Evolutionary conservation across 352 stramenopile species (phyloP).

Genomic region (Pythium biforme): DNA sequence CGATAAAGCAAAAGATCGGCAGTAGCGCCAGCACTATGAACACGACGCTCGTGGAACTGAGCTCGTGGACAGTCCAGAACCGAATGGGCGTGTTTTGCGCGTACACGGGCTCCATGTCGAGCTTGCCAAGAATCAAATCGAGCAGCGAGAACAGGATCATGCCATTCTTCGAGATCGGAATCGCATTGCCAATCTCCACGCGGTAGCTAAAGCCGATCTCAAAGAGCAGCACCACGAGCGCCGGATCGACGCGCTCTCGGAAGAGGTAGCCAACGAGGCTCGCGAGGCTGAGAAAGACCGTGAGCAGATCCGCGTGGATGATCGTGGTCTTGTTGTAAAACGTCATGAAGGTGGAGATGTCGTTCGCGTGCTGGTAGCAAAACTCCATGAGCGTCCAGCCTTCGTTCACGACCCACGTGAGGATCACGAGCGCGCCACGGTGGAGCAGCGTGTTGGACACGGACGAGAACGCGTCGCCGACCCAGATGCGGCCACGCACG

Average conservation of each 20-base stretch:
- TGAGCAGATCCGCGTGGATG: slow-evolving; percentile 32
- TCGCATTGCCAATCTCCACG: background rate
- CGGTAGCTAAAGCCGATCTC: slow-evolving; percentile 23
- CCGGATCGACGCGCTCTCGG: slow-evolving; percentile 18
- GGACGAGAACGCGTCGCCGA: slow-evolving; percentile 19
- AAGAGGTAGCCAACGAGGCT: background rate
- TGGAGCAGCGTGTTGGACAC: slow-evolving; percentile 33
- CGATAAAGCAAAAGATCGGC: background rate
- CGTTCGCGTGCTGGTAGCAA: slow-evolving; percentile 18
- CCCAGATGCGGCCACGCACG: slow-evolving; percentile 8
- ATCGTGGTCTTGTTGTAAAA: background rate
- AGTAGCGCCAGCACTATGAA: background rate
- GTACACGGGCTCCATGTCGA: background rate
- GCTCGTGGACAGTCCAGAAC: slow-evolving; percentile 18
- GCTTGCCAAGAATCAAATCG: background rate
- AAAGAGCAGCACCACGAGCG: slow-evolving; percentile 10
- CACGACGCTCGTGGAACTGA: background rate
- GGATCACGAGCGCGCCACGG: slow-evolving; percentile 31
- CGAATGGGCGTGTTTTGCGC: slow-evolving; percentile 8
- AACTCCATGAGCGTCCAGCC: slow-evolving; percentile 47
- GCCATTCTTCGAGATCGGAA: background rate
- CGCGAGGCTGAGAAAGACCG: slow-evolving; percentile 31
- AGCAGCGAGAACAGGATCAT: background rate
- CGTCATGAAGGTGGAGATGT: background rate
- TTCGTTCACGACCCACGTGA: slow-evolving; percentile 42